Evolutionary conservation across 176 grass and related monocot species (phyloP).

Genomic region (Aechmea fasciata): DNA sequence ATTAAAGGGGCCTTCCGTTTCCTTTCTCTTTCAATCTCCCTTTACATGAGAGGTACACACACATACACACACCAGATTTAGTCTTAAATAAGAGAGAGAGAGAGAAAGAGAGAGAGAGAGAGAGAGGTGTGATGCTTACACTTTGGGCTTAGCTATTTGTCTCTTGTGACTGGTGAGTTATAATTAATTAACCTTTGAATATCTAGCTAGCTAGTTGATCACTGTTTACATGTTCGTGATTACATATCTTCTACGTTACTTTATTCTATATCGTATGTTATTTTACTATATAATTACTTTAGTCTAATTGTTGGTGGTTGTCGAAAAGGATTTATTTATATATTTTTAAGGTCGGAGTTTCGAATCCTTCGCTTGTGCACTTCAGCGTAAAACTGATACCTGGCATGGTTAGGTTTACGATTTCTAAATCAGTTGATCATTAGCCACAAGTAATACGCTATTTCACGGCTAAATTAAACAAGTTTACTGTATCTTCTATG

Average conservation of each 20-base stretch:
- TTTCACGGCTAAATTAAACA: too few relatives aligned
- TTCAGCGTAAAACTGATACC: too few relatives aligned
- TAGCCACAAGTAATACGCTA: too few relatives aligned
- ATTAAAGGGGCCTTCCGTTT: slow-evolving; percentile 6
- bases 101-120: slow-evolving; percentile 16
- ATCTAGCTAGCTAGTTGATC: slow-evolving; percentile 1
- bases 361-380: too few relatives aligned
- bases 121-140: slow-evolving; percentile 16
- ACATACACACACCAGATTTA: background rate
- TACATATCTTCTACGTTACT: background rate
- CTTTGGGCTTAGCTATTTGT: background rate
- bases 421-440: too few relatives aligned
- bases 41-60: slow-evolving; percentile 18
- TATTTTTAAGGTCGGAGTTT: too few relatives aligned
- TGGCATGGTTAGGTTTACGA: too few relatives aligned
- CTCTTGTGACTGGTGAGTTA: background rate
- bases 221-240: background rate
- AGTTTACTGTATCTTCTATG: too few relatives aligned
- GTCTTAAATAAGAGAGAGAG: slow-evolving; percentile 9
- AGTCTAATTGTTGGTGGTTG: too few relatives aligned
- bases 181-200: background rate
- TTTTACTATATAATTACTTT: too few relatives aligned
- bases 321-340: too few relatives aligned
- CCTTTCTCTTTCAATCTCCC: background rate
- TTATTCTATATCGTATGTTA: too few relatives aligned